These are phyloP conservation scores for Mallotus repandus DNA, from an alignment of 441 rosid species.

Conservation along the genomic window DNA sequence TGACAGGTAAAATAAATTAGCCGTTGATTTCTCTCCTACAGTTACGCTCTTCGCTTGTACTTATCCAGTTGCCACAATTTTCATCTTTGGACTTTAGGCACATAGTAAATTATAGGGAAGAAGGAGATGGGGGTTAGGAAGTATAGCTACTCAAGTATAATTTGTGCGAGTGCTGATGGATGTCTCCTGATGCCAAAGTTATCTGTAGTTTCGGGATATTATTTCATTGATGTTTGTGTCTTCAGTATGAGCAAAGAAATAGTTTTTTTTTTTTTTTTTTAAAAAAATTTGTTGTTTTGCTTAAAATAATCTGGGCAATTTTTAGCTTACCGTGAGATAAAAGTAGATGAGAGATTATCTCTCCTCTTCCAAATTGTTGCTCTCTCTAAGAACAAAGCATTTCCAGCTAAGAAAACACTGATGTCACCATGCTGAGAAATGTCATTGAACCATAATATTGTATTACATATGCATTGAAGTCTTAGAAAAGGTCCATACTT, in stretches of 20 bases:
- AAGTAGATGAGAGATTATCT: no score
- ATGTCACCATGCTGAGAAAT: neutral
- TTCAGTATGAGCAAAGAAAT: no score
- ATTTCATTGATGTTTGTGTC: no score
- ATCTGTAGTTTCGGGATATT: neutral
- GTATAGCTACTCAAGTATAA: neutral
- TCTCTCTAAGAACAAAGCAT: no score
- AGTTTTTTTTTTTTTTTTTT: no score
- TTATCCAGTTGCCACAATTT: neutral
- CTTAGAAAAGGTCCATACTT: no score
- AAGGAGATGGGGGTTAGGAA: neutral
- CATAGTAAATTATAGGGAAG: neutral
- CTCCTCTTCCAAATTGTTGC: no score
- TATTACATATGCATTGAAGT: no score
- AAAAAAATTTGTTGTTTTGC: no score
- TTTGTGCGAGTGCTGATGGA: neutral
- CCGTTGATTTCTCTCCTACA: conserved; percentile 1
- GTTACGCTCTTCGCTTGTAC: neutral
- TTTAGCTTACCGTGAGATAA: neutral
- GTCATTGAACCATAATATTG: neutral
- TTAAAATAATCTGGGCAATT: neutral
- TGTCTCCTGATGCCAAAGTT: neutral
- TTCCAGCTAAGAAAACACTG: no score
- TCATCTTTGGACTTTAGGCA: neutral
- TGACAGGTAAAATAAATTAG: conserved; percentile 55